Evolutionary conservation across 2,329 filamentous ascomycete genomes (phyloP).

Genomic region (Keithomyces neogunnii): DNA sequence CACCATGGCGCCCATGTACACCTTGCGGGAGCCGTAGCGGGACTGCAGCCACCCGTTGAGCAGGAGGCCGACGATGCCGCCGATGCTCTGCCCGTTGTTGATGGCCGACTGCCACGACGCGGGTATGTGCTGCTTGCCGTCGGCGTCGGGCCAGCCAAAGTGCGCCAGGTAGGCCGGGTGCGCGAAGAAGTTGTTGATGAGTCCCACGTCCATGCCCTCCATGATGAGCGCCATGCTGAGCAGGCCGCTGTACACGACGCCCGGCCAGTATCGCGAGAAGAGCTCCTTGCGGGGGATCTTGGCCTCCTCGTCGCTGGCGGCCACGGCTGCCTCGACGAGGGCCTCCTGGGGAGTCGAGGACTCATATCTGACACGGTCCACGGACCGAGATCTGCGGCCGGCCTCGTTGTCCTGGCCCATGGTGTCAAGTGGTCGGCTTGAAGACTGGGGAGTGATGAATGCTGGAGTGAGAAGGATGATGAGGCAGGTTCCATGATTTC

Average conservation of each 20-base stretch:
- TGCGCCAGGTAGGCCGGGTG: slow-evolving; percentile 16
- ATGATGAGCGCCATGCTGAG: slow-evolving; percentile 31
- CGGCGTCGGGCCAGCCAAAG: slow-evolving; percentile 13
- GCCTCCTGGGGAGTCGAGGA: too few relatives aligned
- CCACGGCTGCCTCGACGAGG: too few relatives aligned
- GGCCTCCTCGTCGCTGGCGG: too few relatives aligned
- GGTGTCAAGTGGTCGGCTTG: too few relatives aligned
- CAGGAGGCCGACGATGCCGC: slow-evolving; percentile 39
- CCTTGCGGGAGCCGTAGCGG: slow-evolving; percentile 31
- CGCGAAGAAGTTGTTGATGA: slow-evolving; percentile 28
- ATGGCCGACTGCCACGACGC: slow-evolving; percentile 43
- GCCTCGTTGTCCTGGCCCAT: too few relatives aligned
- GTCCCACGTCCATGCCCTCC: slow-evolving; percentile 31
- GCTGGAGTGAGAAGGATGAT: too few relatives aligned
- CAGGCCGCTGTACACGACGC: slow-evolving; percentile 26
- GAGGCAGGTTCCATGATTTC: too few relatives aligned
- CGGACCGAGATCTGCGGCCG: too few relatives aligned
- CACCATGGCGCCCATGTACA: slow-evolving; percentile 32
- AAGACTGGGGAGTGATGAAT: too few relatives aligned
- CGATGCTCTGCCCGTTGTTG: slow-evolving; percentile 32
- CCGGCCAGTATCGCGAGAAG: too few relatives aligned
- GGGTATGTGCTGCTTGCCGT: slow-evolving; percentile 26
- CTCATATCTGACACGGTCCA: too few relatives aligned
- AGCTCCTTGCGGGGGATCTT: too few relatives aligned
- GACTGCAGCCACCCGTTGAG: slow-evolving; percentile 35